Evolutionary conservation across 2,329 filamentous ascomycete genomes (phyloP), one percentile per base, ranked within the genome.

Genomic region (Ophiostoma novo-ulmi): DNA sequence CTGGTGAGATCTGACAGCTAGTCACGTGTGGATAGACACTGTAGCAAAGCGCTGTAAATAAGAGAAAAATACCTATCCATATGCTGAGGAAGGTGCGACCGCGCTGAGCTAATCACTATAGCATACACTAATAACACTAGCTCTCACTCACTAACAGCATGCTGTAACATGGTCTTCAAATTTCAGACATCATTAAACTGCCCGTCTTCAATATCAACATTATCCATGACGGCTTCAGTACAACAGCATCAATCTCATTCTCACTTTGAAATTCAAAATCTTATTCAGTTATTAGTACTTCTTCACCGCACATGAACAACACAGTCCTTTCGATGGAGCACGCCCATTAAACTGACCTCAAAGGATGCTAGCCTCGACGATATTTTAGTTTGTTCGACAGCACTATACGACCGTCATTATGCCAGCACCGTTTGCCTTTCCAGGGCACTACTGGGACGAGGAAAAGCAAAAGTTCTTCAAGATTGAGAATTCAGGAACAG

Each of bases 391-490:
- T 48, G 41, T 14, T 7, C 17, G 17, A 58, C 22, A n/a, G 22
- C 52, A 58, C 8, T 26, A 3, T 58, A 13, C 8, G 6, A 13
- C 3, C 64, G 64, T 39, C 44, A 48, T 20, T 5, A 74, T 74
- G 73, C 70, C 73, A 5, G 70, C 71, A 1, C 73, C 73, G 2
- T 75, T 75, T 71, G 75, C 80, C 17, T 83, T 88, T 64, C 85
- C 85, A 0, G 85, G 86, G 1, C 85, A 83, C 73, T 87, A 86
- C 74, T 88, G 81, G 75, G 85, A 88, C 72, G 70, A 79, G 17
- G 82, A 83, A 64, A 89, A 85, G 77, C 83, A 83, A 36, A 88
- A 86, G 74, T 91, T 91, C 75, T 91, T 91, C 78, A 88, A 87
- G 74, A 84, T 91, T 63, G 85, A 89, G 76, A 81, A 84, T 6